These are phyloP conservation scores for Peniophora sp. DNA, from an alignment of 1,284 basidiomycete genomes.

Conservation along the genomic window DNA sequence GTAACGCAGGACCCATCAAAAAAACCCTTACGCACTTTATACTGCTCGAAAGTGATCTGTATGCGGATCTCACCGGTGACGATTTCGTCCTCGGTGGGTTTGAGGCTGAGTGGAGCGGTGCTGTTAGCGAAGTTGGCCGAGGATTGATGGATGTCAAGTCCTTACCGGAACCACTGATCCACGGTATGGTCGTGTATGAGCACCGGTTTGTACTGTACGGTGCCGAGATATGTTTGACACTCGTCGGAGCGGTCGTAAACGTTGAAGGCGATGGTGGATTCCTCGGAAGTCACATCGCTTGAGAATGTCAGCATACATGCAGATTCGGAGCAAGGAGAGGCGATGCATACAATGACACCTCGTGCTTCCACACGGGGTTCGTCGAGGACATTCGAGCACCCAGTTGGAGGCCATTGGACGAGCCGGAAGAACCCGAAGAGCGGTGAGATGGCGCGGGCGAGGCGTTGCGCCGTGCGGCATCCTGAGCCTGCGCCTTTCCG, in stretches of 20 bases:
- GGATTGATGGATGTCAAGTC: conserved; percentile 13
- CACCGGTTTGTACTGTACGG: conserved; percentile 85
- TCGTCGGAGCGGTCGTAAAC: conserved; percentile 85
- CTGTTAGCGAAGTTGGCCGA: conserved; percentile 9
- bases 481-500: conserved; percentile 40
- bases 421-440: conserved; percentile 19
- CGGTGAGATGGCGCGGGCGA: conserved; percentile 26
- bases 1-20: neutral
- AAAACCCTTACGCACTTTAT: conserved; percentile 53
- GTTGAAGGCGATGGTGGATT: conserved; percentile 82
- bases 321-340: conserved; percentile 2
- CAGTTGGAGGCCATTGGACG: conserved; percentile 43
- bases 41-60: conserved; percentile 90
- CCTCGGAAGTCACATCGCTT: conserved; percentile 92
- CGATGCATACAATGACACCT: conserved; percentile 85
- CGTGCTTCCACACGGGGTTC: conserved; percentile 98
- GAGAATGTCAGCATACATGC: conserved; percentile 11
- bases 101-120: conserved; percentile 41
- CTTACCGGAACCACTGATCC: conserved; percentile 95
- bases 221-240: conserved; percentile 88
- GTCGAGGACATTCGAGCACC: conserved; percentile 57
- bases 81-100: conserved; percentile 70
- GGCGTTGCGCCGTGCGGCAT: conserved; percentile 22
- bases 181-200: conserved; percentile 89
- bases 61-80: conserved; percentile 92